Evolutionary conservation across 106 monocot species (phyloP), one percentile per base, ranked within the genome.

Genomic region (Dioscorea zingiberensis): DNA sequence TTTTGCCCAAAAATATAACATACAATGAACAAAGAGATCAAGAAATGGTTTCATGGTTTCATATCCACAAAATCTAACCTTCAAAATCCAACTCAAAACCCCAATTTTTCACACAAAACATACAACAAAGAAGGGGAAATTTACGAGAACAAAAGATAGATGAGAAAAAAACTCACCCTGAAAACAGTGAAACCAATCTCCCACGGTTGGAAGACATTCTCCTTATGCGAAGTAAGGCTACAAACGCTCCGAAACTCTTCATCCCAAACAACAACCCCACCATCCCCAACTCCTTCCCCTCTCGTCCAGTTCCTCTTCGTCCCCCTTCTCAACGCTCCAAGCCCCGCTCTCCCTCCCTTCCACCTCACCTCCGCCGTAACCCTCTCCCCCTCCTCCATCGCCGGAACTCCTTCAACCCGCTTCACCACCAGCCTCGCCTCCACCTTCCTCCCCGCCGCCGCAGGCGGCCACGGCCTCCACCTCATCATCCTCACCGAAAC

Each of bases 121-220:
- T 22, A 38, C 14, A 54, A 19, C 12, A 28, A 55, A n/a, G 23
- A 28, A 71, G 24, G 19, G 53, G 19, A 25, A 24, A 48, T 13
- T 47, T 8, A 47, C 57, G 21, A 69, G 23, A 70, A n/a, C 7
- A 21, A 18, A 5, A 25, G 9, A 26, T 21, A 25, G 9, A 64
- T 13, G 30, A 55, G 21, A n/a, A 25, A 25, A 1, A 44, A 57
- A 73, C 88, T 85, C 68, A 93, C 93, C 73, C 76, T 83, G 67
- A 83, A 78, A 23, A 93, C 78, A 60, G 61, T 57, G 58, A 93
- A 81, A 47, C 73, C 71, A 58, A 93, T 51, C 76, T 85, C 88
- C 85, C 88, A 93, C 1, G 93, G 85, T 30, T 81, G 77, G 68
- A 81, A 88, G 0, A 60, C 67, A 51, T 59, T 68, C 25, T 83